Conservation (phyloP, 306 rosid species). For the Adenanthera pavonina region DNA sequence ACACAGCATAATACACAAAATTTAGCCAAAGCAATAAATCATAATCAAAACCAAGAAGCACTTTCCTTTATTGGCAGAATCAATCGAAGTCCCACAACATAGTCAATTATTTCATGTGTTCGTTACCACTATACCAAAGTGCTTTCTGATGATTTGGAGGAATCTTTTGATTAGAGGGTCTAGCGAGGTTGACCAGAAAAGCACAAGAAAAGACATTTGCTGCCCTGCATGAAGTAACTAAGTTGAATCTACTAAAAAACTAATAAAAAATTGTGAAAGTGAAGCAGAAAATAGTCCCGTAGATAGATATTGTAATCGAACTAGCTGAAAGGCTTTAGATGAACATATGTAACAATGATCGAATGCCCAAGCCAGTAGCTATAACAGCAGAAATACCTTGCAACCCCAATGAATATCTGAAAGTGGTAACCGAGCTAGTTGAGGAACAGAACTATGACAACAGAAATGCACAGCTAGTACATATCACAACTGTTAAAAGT, state of each 20-base stretch:
- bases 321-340: conserved; percentile 20
- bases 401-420: conserved; percentile 73
- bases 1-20: conserved; percentile 22
- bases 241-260: conserved; percentile 1
- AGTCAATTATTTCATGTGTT: conserved; percentile 25
- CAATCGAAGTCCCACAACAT: neutral
- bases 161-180: conserved; percentile 67
- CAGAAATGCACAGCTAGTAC: too few relatives aligned
- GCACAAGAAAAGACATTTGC: conserved; percentile 79
- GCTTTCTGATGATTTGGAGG: conserved; percentile 77
- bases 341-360: conserved; percentile 10
- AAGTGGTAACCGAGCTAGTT: conserved; percentile 43
- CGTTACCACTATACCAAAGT: conserved; percentile 83
- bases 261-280: neutral
- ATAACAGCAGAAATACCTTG: conserved; percentile 61
- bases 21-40: conserved; percentile 6
- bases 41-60: neutral
- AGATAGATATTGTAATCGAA: conserved; percentile 3
- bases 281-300: neutral
- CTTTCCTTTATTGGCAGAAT: neutral
- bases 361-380: neutral
- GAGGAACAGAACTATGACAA: conserved; percentile 72
- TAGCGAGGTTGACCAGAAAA: conserved; percentile 68
- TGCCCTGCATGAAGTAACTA: conserved; percentile 60
- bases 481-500: neutral